Conservation (phyloP, 352 stramenopile species). For the Phytophthora hibernalis region DNA sequence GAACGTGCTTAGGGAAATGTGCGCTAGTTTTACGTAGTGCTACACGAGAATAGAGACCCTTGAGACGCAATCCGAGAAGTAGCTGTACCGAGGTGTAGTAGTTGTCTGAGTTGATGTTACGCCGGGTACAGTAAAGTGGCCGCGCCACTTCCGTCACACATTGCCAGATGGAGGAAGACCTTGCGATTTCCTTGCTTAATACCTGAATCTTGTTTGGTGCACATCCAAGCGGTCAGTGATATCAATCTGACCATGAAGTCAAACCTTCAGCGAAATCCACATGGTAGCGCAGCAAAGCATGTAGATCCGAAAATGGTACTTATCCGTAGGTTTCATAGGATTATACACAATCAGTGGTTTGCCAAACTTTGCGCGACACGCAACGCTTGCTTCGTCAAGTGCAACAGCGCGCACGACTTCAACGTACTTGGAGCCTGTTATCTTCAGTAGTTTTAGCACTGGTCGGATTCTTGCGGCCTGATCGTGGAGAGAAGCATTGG, state of each 20-base stretch:
- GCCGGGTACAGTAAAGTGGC: constrained; percentile 19
- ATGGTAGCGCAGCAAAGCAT: constrained; percentile 31
- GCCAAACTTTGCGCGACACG: constrained; percentile 9
- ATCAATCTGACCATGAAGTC: constrained; percentile 28
- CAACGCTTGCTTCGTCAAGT: constrained; percentile 17
- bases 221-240: constrained; percentile 26
- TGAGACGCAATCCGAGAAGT: constrained; percentile 30
- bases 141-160: constrained; percentile 33
- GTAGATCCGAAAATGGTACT: constrained; percentile 44
- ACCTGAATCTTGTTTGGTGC: not conserved
- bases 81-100: constrained; percentile 48
- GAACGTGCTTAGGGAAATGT: too few species aligned
- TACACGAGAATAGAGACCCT: constrained; percentile 29
- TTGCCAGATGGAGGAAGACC: constrained; percentile 14
- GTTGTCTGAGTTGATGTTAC: constrained; percentile 42
- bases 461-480: not conserved
- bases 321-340: constrained; percentile 16
- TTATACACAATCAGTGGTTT: constrained; percentile 10
- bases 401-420: constrained; percentile 3
- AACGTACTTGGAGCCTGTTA: constrained; percentile 3
- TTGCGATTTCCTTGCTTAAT: constrained; percentile 8
- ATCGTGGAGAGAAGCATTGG: not conserved
- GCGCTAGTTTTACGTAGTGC: constrained; percentile 24
- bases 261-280: constrained; percentile 36
- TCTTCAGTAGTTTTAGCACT: constrained; percentile 3